Evolutionary conservation across 179 eudicot genomes (phyloP).

Genomic region (Silene coronaria): DNA sequence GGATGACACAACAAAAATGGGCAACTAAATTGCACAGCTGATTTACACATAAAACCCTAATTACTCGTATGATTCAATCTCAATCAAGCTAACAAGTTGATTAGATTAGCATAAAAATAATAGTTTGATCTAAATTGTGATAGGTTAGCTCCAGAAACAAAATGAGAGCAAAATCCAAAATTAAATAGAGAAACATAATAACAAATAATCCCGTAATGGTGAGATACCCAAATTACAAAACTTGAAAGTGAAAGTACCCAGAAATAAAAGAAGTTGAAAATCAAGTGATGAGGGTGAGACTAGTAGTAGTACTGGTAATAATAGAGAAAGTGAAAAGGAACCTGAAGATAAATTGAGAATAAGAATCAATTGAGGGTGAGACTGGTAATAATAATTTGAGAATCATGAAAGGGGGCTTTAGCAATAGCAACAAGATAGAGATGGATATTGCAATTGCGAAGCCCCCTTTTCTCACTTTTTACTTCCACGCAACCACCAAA

Average conservation of each 20-base stretch:
- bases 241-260: too few relatives aligned
- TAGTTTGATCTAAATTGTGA: background rate
- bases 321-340: background rate
- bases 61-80: background rate
- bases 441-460: slow-evolving; percentile 1
- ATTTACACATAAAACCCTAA: background rate
- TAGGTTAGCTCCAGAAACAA: background rate
- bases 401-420: too few relatives aligned
- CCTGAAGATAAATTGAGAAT: background rate
- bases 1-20: background rate
- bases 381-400: background rate
- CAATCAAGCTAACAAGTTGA: background rate
- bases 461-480: background rate
- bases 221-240: too few relatives aligned
- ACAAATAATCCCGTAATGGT: too few relatives aligned
- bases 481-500: background rate
- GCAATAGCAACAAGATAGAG: background rate
- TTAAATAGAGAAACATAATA: background rate
- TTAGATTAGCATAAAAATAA: background rate
- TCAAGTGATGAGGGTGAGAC: too few relatives aligned
- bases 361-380: background rate
- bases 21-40: background rate
- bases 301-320: too few relatives aligned
- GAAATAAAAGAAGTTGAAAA: too few relatives aligned
- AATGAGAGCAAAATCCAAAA: background rate